Conservation (phyloP, 805 yeast genomes). For the Lipomyces sp. region DNA sequence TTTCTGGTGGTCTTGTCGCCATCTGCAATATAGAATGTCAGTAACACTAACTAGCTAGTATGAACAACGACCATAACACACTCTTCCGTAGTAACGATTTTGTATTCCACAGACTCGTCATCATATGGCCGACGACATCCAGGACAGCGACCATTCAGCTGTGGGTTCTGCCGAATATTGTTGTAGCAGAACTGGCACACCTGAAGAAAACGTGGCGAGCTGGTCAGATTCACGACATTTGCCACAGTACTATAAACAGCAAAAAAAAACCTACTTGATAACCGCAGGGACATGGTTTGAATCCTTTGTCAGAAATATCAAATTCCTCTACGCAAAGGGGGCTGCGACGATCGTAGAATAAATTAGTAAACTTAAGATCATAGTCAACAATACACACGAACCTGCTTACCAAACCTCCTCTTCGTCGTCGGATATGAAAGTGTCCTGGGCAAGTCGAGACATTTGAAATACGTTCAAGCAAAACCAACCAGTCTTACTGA, state of each 20-base stretch:
- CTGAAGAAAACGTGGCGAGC: slow-evolving; percentile 44
- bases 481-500: not conserved
- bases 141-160: slow-evolving; percentile 93
- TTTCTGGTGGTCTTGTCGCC: slow-evolving; percentile 74
- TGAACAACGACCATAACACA: slow-evolving; percentile 33
- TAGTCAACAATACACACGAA: not conserved
- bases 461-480: not conserved
- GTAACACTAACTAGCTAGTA: too few relatives aligned
- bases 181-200: slow-evolving; percentile 98
- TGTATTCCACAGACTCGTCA: slow-evolving; percentile 88
- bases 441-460: slow-evolving; percentile 29
- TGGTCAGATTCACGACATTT: not conserved
- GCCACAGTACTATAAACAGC: not conserved
- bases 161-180: slow-evolving; percentile 92
- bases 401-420: slow-evolving; percentile 63
- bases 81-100: slow-evolving; percentile 79
- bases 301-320: slow-evolving; percentile 93
- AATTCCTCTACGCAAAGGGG: slow-evolving; percentile 97
- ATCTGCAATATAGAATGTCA: too few relatives aligned
- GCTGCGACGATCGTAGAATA: slow-evolving; percentile 38
- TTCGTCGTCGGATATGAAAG: slow-evolving; percentile 64
- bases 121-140: slow-evolving; percentile 94
- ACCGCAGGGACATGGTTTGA: slow-evolving; percentile 99
- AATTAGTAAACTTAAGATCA: not conserved
- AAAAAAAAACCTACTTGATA: slow-evolving; percentile 41